Conservation (phyloP, 371 early-diverging fungal genomes). For the Rozella allomycis region DNA sequence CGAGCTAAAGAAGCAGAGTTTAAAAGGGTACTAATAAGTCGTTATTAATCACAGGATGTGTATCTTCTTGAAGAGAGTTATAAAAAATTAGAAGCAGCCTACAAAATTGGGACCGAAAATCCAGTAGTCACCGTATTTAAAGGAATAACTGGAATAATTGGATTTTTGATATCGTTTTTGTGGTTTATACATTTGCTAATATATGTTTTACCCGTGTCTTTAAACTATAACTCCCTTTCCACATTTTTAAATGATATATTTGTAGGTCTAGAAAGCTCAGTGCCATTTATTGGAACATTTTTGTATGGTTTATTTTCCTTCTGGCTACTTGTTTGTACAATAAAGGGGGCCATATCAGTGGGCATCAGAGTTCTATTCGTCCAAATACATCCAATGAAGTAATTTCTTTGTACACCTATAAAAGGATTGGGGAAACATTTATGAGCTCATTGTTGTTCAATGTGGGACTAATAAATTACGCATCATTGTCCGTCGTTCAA, state of each 20-base stretch:
- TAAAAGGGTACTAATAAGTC: neutral
- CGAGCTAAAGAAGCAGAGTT: neutral
- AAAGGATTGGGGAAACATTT: slow-evolving; percentile 25
- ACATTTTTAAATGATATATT: slow-evolving; percentile 23
- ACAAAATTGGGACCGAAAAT: slow-evolving; percentile 22
- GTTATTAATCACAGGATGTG: slow-evolving; percentile 12
- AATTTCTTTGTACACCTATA: slow-evolving; percentile 1
- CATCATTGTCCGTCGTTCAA: slow-evolving; percentile 25
- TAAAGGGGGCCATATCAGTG: slow-evolving; percentile 24
- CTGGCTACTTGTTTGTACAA: slow-evolving; percentile 25
- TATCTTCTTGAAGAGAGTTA: slow-evolving; percentile 25
- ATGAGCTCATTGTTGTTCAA: slow-evolving; percentile 33
- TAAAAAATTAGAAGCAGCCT: slow-evolving; percentile 18
- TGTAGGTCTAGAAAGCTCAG: slow-evolving; percentile 7
- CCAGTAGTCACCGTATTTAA: slow-evolving; percentile 12
- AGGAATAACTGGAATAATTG: slow-evolving; percentile 13
- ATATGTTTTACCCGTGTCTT: slow-evolving; percentile 17
- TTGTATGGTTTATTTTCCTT: slow-evolving; percentile 27
- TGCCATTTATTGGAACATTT: slow-evolving; percentile 26
- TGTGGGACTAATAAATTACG: slow-evolving; percentile 23
- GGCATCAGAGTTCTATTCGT: slow-evolving; percentile 31
- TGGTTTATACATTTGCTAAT: slow-evolving; percentile 27
- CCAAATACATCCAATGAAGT: slow-evolving; percentile 26
- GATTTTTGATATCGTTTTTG: slow-evolving; percentile 19
- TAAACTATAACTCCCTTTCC: slow-evolving; percentile 7